Percentiles rank a stretch among this genome's conserved stretches.
Conservation (phyloP, 495 filamentous ascomycete genomes). For the Staphylotrichum tortipilum region DNA sequence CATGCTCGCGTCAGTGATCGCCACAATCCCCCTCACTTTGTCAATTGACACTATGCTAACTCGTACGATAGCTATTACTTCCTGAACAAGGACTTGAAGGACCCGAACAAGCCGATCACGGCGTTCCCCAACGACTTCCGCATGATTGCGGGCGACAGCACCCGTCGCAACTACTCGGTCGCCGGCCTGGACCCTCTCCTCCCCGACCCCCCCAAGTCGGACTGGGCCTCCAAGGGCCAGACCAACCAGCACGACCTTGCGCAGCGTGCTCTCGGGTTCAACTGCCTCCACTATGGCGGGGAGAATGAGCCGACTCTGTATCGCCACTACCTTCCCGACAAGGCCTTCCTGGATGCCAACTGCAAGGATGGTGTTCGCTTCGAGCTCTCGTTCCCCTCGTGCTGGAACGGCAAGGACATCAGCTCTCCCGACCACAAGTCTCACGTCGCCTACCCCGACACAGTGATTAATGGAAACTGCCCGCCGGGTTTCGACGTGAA, state of each 20-base stretch:
- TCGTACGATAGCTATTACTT: constrained; percentile 57
- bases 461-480: constrained; percentile 69
- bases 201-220: constrained; percentile 64
- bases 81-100: constrained; percentile 42
- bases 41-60: too few species aligned
- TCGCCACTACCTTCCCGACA: constrained; percentile 73
- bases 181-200: constrained; percentile 34
- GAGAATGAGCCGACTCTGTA: constrained; percentile 60
- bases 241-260: constrained; percentile 55
- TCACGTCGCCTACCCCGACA: constrained; percentile 69
- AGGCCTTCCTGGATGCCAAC: constrained; percentile 64
- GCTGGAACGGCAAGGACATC: constrained; percentile 71
- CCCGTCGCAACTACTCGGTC: constrained; percentile 61
- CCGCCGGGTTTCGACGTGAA: constrained; percentile 63
- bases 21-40: too few species aligned
- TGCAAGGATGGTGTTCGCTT: constrained; percentile 70
- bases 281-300: constrained; percentile 71
- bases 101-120: constrained; percentile 43
- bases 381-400: constrained; percentile 85
- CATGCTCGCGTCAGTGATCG: constrained; percentile 55
- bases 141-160: constrained; percentile 73
- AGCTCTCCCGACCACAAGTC: constrained; percentile 54
- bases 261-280: constrained; percentile 86
- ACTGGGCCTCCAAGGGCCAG: constrained; percentile 51
- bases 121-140: constrained; percentile 75